Evolutionary conservation across 495 filamentous ascomycete genomes (phyloP), one percentile per base, ranked within the genome.

Genomic region (Schizothecium vesticola): DNA sequence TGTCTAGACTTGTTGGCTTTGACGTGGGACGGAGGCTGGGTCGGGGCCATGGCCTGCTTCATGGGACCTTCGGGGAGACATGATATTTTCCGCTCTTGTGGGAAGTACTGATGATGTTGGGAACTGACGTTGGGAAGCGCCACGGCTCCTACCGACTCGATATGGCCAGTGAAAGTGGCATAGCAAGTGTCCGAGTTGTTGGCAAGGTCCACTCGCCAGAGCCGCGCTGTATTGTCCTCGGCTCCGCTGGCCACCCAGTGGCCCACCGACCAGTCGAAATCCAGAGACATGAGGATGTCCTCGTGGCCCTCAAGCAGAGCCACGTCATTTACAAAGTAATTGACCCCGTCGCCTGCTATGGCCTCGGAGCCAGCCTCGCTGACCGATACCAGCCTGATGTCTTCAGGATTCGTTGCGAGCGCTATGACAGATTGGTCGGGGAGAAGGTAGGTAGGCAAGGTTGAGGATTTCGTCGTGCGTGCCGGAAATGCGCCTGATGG

Each of bases 391-490:
- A 99, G 84, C 43, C 94, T 88, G 36, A 99, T 87, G 60, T 93
- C 92, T 80, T 98, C 95, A 1, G 93, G 92, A 79, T 98, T 99
- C 19, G 94, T 98, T 10, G 94, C 93, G 21, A 99, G 81, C 26
- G 95, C 95, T 71, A 99, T 84, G 64, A 93, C 82, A 23, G 91
- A 93, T 59, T 87, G 86, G 65, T 94, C 88, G 12, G 87, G 86
- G 1, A 93, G 88, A 66, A 97, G 85, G 73, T 93, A 28, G 26
- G 26, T 3, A 97, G 25, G 88, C 90, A 24, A 97, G 79, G 72
- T 98, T 95, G 71, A 98, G 96, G 65, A 98, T 93, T 75, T 98
- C 95, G 74, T 98, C 95, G 77, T 98, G 93, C 36, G 95, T 97
- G 24, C 96, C 96, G 22, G 94, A 97, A 70, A 98, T 94, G 21